Percentiles rank a stretch among this genome's conserved stretches.
These are phyloP conservation scores for Benincasa hispida DNA, from an alignment of 306 rosid genomes.

Conservation along the genomic window DNA sequence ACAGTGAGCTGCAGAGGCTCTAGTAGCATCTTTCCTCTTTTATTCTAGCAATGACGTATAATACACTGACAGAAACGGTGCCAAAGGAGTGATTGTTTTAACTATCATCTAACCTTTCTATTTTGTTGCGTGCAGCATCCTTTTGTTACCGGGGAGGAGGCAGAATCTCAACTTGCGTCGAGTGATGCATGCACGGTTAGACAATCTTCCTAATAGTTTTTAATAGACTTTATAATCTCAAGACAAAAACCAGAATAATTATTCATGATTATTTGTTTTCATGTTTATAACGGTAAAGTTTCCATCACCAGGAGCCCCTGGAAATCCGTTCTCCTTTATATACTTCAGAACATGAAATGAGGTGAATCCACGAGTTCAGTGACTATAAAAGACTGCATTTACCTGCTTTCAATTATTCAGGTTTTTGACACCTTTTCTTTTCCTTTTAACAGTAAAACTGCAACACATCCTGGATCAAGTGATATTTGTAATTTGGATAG, in stretches of 20 bases:
- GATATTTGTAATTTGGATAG: conserved; percentile 46
- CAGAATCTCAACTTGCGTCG: conserved; percentile 26
- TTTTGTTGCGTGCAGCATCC: conserved; percentile 62
- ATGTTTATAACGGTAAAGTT: conserved; percentile 8
- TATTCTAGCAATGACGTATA: not conserved
- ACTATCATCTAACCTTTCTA: conserved; percentile 11
- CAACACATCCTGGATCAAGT: conserved; percentile 21
- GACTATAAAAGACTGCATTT: conserved; percentile 11
- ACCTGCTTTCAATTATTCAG: conserved; percentile 7
- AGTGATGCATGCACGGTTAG: conserved; percentile 47
- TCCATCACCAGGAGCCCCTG: conserved; percentile 38
- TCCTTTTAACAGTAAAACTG: conserved; percentile 28
- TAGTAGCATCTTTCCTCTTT: not conserved
- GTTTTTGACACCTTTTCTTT: conserved; percentile 8
- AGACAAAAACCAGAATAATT: conserved; percentile 7
- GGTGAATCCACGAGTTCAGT: not conserved
- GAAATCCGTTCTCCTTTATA: conserved; percentile 30
- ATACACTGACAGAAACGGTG: not conserved
- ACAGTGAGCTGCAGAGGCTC: conserved; percentile 3
- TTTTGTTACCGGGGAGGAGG: conserved; percentile 60
- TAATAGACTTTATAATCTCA: too few species aligned
- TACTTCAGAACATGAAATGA: conserved; percentile 5
- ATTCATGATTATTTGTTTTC: conserved; percentile 6
- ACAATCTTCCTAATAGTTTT: not conserved
- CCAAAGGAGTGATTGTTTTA: conserved; percentile 7